Conservation (phyloP, 805 yeast species). For the Saccharomycopsis schoenii region DNA sequence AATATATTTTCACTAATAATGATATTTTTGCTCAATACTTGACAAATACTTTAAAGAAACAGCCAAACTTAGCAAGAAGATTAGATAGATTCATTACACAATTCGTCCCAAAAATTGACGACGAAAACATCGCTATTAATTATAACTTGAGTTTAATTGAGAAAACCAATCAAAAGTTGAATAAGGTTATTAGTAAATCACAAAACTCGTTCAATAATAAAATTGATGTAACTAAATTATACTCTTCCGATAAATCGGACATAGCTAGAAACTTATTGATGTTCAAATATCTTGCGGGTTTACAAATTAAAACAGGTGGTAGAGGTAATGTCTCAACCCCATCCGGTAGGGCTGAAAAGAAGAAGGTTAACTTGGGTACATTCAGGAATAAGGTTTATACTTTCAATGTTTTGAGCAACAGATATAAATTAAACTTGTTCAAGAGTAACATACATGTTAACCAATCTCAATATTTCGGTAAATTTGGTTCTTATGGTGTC, state of each 20-base stretch:
- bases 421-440: constrained; percentile 11
- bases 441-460: constrained; percentile 8
- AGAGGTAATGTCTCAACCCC: constrained; percentile 12
- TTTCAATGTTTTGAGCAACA: constrained; percentile 12
- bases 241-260: neutral
- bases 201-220: constrained; percentile 3
- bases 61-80: neutral
- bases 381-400: constrained; percentile 14
- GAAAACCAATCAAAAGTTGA: neutral
- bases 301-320: constrained; percentile 10
- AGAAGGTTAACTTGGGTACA: constrained; percentile 12
- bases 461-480: constrained; percentile 4
- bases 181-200: neutral
- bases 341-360: constrained; percentile 12
- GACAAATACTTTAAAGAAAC: constrained; percentile 1
- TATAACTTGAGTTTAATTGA: constrained; percentile 9
- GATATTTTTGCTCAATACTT: constrained; percentile 12
- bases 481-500: constrained; percentile 13
- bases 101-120: constrained; percentile 9
- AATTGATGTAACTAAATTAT: constrained; percentile 10
- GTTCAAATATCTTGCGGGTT: constrained; percentile 14
- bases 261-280: constrained; percentile 10
- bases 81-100: constrained; percentile 6
- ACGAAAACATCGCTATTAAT: constrained; percentile 12
- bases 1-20: constrained; percentile 10